phyloP scores from a whole-genome alignment of 805 yeast genomes.

The Grigorovia humatica region DNA sequence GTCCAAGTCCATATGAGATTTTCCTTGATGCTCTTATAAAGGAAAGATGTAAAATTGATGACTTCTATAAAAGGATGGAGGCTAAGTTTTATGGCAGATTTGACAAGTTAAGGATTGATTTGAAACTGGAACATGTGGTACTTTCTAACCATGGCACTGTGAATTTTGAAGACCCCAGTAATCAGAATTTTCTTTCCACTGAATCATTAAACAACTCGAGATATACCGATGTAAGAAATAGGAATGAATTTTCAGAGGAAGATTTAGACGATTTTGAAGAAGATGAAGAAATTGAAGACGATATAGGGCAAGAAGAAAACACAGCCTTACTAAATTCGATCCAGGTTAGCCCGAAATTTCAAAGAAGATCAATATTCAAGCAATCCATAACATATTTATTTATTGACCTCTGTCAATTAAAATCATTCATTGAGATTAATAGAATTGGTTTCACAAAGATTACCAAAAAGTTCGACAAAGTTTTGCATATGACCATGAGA shows the following conservation, averaged over 20 bases:
- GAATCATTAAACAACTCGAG: not conserved
- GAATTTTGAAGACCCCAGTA: not conserved
- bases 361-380: slow-evolving; percentile 55
- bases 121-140: slow-evolving; percentile 30
- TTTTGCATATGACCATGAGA: slow-evolving; percentile 46
- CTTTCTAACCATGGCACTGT: not conserved
- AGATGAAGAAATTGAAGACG: slow-evolving; percentile 22
- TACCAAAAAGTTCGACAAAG: slow-evolving; percentile 82
- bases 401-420: slow-evolving; percentile 69
- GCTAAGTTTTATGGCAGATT: slow-evolving; percentile 36
- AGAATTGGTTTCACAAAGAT: slow-evolving; percentile 80
- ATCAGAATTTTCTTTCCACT: not conserved
- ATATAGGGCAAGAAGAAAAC: slow-evolving; percentile 32
- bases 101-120: slow-evolving; percentile 38
- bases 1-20: slow-evolving; percentile 31
- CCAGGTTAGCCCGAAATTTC: slow-evolving; percentile 40
- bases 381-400: slow-evolving; percentile 52
- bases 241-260: slow-evolving; percentile 4
- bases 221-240: not conserved
- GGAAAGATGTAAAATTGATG: slow-evolving; percentile 45
- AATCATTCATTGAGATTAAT: slow-evolving; percentile 76
- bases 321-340: slow-evolving; percentile 41
- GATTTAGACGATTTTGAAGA: not conserved
- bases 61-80: slow-evolving; percentile 41
- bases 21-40: slow-evolving; percentile 37